phyloP scores from a whole-genome alignment of 352 stramenopile species.

The Phytopythium ostracodes region DNA sequence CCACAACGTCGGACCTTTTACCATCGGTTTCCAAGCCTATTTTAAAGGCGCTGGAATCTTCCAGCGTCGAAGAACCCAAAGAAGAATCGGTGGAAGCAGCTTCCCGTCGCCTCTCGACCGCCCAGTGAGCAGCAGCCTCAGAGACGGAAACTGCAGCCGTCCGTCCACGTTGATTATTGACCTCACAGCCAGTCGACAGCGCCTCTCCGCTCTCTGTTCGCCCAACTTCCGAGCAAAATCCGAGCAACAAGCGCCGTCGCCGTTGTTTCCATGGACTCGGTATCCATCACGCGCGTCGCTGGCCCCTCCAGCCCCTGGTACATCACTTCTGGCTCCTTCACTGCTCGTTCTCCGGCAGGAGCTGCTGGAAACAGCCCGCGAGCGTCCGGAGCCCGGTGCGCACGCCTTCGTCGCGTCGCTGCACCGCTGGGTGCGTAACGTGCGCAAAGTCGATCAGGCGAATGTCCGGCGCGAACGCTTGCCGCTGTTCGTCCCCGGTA shows the following conservation, averaged over 20 bases:
- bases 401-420: constrained; percentile 52
- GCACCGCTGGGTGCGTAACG: constrained; percentile 21
- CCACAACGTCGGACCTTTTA: not conserved
- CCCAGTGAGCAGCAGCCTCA: not conserved
- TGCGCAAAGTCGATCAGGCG: constrained; percentile 88
- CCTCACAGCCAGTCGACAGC: not conserved
- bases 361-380: constrained; percentile 43
- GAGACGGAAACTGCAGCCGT: no score
- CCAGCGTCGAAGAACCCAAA: not conserved
- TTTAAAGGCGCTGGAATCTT: not conserved
- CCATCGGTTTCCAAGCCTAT: not conserved
- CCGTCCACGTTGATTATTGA: not conserved
- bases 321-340: not conserved
- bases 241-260: not conserved
- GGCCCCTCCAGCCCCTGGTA: not conserved
- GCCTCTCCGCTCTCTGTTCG: not conserved
- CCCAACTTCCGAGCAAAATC: not conserved
- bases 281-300: not conserved
- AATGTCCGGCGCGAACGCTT: constrained; percentile 37
- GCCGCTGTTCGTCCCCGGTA: constrained; percentile 21
- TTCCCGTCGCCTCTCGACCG: not conserved
- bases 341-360: constrained; percentile 15
- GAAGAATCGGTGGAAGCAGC: constrained; percentile 4
- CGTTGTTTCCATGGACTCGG: not conserved
- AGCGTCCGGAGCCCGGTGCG: constrained; percentile 49